Conservation (phyloP, 2,329 filamentous ascomycete genomes). For the Penicillium rolfsii region DNA sequence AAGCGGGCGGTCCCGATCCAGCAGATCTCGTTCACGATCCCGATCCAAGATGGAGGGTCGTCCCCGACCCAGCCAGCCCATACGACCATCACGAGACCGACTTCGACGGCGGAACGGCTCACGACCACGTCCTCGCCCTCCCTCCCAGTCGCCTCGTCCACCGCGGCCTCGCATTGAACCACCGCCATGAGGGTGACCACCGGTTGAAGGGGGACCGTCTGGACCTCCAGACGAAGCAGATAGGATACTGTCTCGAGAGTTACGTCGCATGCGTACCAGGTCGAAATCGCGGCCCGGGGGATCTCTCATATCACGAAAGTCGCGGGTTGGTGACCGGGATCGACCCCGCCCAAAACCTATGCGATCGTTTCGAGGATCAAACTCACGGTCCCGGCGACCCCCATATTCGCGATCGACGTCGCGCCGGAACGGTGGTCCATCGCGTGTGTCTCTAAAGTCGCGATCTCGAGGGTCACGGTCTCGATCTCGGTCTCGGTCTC, state of each 20-base stretch:
- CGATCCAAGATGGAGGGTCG: constrained; percentile 29
- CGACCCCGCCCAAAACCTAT: constrained; percentile 51
- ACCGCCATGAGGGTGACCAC: constrained; percentile 40
- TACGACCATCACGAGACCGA: constrained; percentile 45
- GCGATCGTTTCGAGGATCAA: constrained; percentile 49
- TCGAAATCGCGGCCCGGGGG: constrained; percentile 43
- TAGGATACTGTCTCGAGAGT: constrained; percentile 49
- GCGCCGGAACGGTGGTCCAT: constrained; percentile 47
- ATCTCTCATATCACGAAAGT: constrained; percentile 47
- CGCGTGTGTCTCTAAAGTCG: constrained; percentile 47
- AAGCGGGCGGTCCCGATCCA: constrained; percentile 40
- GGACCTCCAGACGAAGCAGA: constrained; percentile 41
- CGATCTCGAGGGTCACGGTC: constrained; percentile 43
- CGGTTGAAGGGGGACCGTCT: constrained; percentile 42
- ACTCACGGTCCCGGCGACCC: constrained; percentile 52
- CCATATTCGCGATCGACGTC: constrained; percentile 49
- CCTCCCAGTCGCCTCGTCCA: constrained; percentile 49
- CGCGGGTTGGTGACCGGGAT: constrained; percentile 48
- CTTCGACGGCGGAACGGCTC: constrained; percentile 49
- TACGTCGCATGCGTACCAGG: constrained; percentile 46
- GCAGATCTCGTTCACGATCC: constrained; percentile 31
- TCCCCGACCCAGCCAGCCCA: constrained; percentile 44
- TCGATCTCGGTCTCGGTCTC: constrained; percentile 46
- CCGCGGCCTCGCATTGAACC: constrained; percentile 48
- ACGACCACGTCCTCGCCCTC: constrained; percentile 49